Percentiles rank a stretch among this genome's conserved stretches.
Evolutionary conservation across 441 rosid species (phyloP).

Genomic region (Pelargonium myrrhifolium): DNA sequence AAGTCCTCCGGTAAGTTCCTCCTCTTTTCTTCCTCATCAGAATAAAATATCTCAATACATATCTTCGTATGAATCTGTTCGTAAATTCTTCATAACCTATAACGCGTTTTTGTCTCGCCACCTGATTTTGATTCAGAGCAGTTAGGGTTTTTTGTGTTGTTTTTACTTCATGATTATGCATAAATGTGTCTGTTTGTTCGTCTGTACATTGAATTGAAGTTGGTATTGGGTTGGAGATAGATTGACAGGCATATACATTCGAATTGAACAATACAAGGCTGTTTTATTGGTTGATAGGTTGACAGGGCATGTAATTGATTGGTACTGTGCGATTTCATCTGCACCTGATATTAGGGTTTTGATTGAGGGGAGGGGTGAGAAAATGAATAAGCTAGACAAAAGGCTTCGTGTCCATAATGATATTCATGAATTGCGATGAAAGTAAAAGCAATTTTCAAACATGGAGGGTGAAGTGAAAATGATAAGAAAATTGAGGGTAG

Average conservation of each 20-base stretch:
- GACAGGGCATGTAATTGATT: neutral
- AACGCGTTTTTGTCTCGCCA: neutral
- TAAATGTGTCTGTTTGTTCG: neutral
- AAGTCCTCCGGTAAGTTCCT: conserved; percentile 21
- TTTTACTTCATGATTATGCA: neutral
- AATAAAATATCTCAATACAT: neutral
- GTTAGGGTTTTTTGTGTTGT: neutral
- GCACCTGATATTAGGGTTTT: neutral
- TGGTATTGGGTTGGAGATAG: neutral
- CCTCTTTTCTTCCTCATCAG: neutral
- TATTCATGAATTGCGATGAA: neutral
- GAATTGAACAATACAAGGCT: neutral
- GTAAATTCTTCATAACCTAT: neutral
- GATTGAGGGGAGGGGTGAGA: neutral
- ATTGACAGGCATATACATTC: neutral
- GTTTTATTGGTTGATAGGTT: too few relatives aligned
- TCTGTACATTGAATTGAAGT: neutral
- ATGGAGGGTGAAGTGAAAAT: neutral
- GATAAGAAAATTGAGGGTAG: too few relatives aligned
- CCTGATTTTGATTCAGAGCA: neutral
- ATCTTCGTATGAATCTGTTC: neutral
- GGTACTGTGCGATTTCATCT: neutral
- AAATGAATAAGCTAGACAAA: neutral
- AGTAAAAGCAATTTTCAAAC: too few relatives aligned
- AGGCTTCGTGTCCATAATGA: neutral